Evolutionary conservation across 1,284 basidiomycete species (phyloP), one percentile per base, ranked within the genome.

Genomic region (Leucoagaricus sp.): DNA sequence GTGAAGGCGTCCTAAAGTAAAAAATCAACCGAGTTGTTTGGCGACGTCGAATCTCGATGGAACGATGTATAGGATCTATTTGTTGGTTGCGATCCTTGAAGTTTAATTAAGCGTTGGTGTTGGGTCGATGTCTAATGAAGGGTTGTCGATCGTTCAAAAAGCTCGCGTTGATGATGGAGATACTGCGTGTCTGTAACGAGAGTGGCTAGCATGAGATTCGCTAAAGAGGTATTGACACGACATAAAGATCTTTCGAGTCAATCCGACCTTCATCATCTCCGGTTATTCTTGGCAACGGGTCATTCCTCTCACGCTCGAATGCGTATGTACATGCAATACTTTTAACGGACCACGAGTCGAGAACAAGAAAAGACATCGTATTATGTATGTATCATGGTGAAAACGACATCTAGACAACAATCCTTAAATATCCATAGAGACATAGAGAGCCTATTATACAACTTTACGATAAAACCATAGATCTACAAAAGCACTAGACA

Each of bases 341-440:
- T 12, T 6, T 12, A 33, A 33, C 12, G 7, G 31, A 33, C 7
- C 6, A 33, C 31, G 31, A 38, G 36, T 38, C 36, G 4, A 38
- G 13, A 41, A 41, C 33, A 34, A 49, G 17, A 42, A 42, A 8
- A 15, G 26, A 26, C 49, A 46, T 36, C n/a, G 19, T n/a, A 46
- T 28, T 55, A 29, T 4, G 12, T 26, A 26, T 42, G 40, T 9
- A 21, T 33, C 19, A 33, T 23, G 36, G 13, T 19, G 13, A 44
- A 40, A 34, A 41, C 8, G 28, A 40, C 44, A 51, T 57, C 49
- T 57, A 51, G 31, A 49, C 38, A 25, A 47, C 49, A 40, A 47
- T 52, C 55, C 49, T 9, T 57, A 57, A 51, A 57, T 57, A 57
- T 57, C 54, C 55, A 51, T 51, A 51, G 55, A 57, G 44, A 53